Evolutionary conservation across 2,329 filamentous ascomycete genomes (phyloP).

Genomic region (Diaporthe citriasiana): DNA sequence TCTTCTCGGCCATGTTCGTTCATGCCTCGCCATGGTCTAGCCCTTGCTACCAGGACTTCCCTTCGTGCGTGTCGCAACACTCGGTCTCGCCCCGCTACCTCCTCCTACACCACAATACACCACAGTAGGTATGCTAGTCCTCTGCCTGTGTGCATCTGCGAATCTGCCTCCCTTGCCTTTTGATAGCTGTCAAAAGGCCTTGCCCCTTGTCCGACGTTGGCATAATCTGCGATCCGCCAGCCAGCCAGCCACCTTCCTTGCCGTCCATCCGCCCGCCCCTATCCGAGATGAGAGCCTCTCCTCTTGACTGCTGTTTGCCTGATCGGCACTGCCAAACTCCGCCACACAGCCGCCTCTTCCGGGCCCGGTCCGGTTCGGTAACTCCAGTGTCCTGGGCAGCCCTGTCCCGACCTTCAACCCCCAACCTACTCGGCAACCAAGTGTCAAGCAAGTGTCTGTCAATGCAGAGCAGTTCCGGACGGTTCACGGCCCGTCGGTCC

Average conservation of each 20-base stretch:
- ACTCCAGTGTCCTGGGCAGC: constrained; percentile 11
- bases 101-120: neutral
- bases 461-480: constrained; percentile 21
- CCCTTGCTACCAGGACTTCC: constrained; percentile 1
- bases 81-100: neutral
- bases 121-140: neutral
- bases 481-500: constrained; percentile 23
- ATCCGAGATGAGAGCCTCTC: constrained; percentile 9
- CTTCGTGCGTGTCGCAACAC: neutral
- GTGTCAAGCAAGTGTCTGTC: constrained; percentile 4
- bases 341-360: constrained; percentile 10
- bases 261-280: constrained; percentile 6
- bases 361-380: constrained; percentile 15
- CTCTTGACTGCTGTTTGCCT: neutral
- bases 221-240: constrained; percentile 15
- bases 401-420: constrained; percentile 2
- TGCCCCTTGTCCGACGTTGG: constrained; percentile 11
- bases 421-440: constrained; percentile 1
- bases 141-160: neutral
- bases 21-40: neutral
- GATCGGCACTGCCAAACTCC: constrained; percentile 20
- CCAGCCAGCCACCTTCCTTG: neutral
- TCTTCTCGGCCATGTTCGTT: neutral
- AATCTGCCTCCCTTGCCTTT: neutral
- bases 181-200: neutral